Evolutionary conservation across 768 basidiomycete genomes (phyloP).

Genomic region (Dentipellis fragilis): DNA sequence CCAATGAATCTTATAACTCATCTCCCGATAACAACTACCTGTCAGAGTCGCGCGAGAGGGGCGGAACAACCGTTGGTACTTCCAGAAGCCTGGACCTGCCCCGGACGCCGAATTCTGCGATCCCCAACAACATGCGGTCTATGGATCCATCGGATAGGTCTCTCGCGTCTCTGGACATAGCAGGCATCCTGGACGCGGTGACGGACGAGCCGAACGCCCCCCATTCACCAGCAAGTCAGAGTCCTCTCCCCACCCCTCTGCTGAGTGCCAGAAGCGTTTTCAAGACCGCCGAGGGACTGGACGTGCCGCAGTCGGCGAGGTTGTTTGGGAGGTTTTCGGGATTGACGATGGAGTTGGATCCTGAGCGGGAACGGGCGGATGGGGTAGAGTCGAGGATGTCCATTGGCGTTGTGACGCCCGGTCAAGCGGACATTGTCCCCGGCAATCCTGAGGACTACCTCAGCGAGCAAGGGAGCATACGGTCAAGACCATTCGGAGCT

Average conservation of each 20-base stretch:
- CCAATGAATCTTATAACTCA: not conserved
- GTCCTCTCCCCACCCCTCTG: not conserved
- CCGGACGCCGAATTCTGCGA: too few species aligned
- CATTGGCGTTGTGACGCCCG: not conserved
- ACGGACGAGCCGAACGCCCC: not conserved
- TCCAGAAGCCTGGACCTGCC: too few species aligned
- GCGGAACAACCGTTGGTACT: too few species aligned
- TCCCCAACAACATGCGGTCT: too few species aligned
- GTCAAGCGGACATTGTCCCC: not conserved
- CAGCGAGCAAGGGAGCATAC: not conserved
- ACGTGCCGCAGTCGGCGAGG: constrained; percentile 5
- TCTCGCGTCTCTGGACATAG: constrained; percentile 11
- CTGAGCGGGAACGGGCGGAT: not conserved
- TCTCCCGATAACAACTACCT: not conserved
- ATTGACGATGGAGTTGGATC: not conserved
- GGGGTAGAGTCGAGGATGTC: not conserved
- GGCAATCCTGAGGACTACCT: not conserved
- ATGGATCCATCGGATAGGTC: not conserved
- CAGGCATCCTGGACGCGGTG: constrained; percentile 10
- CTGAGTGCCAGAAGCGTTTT: not conserved
- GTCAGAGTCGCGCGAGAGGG: too few species aligned
- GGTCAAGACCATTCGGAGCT: not conserved
- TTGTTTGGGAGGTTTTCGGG: constrained; percentile 4
- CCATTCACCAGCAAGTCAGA: not conserved
- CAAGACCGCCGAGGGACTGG: not conserved